Percentiles rank a stretch among this genome's conserved stretches.
Conservation (phyloP, 768 basidiomycete genomes). For the Tylopilus plumbeoviolaceoides region DNA sequence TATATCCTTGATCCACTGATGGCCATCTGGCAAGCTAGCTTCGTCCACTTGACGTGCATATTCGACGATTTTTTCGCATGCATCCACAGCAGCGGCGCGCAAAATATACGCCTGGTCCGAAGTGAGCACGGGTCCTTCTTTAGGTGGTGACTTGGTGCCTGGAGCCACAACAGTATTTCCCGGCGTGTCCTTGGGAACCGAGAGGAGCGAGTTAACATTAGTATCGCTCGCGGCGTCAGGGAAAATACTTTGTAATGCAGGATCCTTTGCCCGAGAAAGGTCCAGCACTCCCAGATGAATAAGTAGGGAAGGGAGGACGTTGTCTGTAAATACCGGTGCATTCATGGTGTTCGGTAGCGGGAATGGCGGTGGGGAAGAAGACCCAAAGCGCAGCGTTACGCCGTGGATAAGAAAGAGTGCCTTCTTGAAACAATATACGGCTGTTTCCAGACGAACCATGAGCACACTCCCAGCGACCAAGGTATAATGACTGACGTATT, state of each 20-base stretch:
- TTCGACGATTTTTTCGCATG: slow-evolving; percentile 66
- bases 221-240: slow-evolving; percentile 40
- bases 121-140: slow-evolving; percentile 54
- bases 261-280: slow-evolving; percentile 43
- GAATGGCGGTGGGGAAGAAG: slow-evolving; percentile 49
- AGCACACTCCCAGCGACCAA: neutral
- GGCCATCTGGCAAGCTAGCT: slow-evolving; percentile 20
- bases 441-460: slow-evolving; percentile 32
- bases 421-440: slow-evolving; percentile 89
- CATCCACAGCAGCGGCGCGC: slow-evolving; percentile 76
- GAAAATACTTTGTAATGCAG: slow-evolving; percentile 46
- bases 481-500: slow-evolving; percentile 42
- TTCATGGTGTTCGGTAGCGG: slow-evolving; percentile 56
- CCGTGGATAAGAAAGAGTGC: slow-evolving; percentile 78
- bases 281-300: slow-evolving; percentile 74
- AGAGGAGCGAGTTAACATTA: slow-evolving; percentile 40
- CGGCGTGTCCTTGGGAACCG: slow-evolving; percentile 16
- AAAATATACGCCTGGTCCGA: slow-evolving; percentile 63
- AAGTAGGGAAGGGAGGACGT: slow-evolving; percentile 80
- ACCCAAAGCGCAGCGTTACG: slow-evolving; percentile 61
- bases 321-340: slow-evolving; percentile 73
- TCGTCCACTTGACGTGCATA: slow-evolving; percentile 38
- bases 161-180: slow-evolving; percentile 1
- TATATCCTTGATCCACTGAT: slow-evolving; percentile 53
- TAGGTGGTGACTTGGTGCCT: slow-evolving; percentile 25